These are phyloP conservation scores for Falciphora oryzae DNA, from an alignment of 2,329 filamentous ascomycete species.

Conservation along the genomic window DNA sequence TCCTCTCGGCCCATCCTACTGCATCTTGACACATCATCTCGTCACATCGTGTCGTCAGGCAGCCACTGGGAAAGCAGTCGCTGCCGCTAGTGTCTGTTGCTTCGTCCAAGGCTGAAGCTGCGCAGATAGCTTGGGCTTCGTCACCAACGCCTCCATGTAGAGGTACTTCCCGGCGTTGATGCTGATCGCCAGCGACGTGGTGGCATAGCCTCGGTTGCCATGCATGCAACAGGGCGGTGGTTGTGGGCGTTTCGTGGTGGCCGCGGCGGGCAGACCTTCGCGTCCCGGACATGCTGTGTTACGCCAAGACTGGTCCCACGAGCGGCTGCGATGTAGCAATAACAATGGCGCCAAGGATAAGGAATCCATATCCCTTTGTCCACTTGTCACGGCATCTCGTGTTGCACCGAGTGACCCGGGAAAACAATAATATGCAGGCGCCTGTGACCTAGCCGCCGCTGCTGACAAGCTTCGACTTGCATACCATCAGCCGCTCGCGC, in stretches of 20 bases:
- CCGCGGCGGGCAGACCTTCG: no score
- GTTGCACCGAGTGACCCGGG: no score
- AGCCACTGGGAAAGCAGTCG: background rate
- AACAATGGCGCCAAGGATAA: no score
- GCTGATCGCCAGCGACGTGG: no score
- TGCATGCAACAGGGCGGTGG: background rate
- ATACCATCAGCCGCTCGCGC: conserved; percentile 61
- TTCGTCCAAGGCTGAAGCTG: background rate
- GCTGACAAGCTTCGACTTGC: conserved; percentile 46
- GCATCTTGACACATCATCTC: background rate
- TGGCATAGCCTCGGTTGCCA: background rate
- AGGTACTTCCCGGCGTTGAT: no score
- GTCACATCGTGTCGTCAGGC: background rate
- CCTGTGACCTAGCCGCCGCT: background rate
- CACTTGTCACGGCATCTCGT: no score
- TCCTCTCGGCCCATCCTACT: background rate
- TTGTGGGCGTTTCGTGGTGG: background rate
- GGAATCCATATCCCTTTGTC: no score
- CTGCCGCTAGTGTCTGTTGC: background rate
- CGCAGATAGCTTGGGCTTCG: background rate
- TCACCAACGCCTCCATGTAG: no score
- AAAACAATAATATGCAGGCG: background rate
- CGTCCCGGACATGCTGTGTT: no score
- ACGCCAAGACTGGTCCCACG: no score
- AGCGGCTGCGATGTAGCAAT: no score